Conservation (phyloP, 164 flowering plant genomes). For the Pachysandra terminalis region DNA sequence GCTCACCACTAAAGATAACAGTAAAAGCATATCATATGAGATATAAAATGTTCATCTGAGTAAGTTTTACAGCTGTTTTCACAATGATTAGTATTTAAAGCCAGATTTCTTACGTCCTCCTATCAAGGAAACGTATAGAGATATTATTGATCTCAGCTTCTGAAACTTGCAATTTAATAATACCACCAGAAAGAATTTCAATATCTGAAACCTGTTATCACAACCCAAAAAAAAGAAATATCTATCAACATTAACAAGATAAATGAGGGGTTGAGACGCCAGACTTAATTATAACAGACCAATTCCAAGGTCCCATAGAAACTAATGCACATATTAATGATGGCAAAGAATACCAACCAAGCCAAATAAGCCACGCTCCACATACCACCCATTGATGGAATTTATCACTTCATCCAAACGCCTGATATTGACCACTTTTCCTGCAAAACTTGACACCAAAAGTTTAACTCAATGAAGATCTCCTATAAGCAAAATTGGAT, state of each 20-base stretch:
- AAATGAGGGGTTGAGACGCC: neutral
- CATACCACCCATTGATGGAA: conserved; percentile 93
- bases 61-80: neutral
- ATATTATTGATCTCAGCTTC: conserved; percentile 97
- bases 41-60: neutral
- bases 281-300: neutral
- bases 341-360: conserved; percentile 47
- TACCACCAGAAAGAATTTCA: conserved; percentile 96
- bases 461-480: conserved; percentile 24
- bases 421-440: conserved; percentile 84
- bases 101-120: conserved; percentile 65
- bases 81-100: neutral
- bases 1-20: conserved; percentile 77
- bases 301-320: neutral
- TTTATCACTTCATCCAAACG: conserved; percentile 78
- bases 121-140: conserved; percentile 80
- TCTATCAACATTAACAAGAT: conserved; percentile 7
- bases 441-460: conserved; percentile 82
- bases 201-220: conserved; percentile 72
- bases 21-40: conserved; percentile 5
- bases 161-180: conserved; percentile 73
- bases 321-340: neutral
- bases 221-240: neutral
- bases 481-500: conserved; percentile 10
- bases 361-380: conserved; percentile 96